Evolutionary conservation across 2,329 filamentous ascomycete genomes (phyloP).

Genomic region (Periglandula ipomoeae): DNA sequence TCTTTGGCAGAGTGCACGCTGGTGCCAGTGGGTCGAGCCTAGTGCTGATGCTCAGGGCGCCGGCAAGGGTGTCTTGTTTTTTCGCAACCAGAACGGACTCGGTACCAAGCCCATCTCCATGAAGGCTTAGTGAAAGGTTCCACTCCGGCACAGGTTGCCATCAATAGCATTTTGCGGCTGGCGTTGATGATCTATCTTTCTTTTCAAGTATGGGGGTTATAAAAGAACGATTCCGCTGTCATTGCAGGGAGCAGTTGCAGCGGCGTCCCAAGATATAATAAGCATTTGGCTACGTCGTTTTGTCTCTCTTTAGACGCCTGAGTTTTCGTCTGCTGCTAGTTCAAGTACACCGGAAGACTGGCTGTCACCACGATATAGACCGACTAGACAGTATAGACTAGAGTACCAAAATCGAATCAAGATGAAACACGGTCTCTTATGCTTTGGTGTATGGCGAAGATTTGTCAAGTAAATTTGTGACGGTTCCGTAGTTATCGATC

Average conservation of each 20-base stretch:
- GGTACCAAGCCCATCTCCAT: slow-evolving; percentile 42
- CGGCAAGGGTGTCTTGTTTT: slow-evolving; percentile 82
- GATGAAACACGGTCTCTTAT: too few species aligned
- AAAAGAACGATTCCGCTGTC: neutral
- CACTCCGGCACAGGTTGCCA: neutral
- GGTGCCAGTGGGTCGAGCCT: slow-evolving; percentile 97
- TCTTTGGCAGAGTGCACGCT: slow-evolving; percentile 70
- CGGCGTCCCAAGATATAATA: neutral
- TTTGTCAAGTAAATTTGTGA: too few species aligned
- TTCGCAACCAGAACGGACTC: slow-evolving; percentile 85
- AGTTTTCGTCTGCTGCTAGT: neutral
- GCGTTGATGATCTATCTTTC: slow-evolving; percentile 4
- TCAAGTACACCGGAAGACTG: neutral
- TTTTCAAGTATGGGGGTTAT: neutral
- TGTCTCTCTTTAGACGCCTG: neutral
- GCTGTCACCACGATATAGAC: neutral
- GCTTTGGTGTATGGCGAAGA: too few species aligned
- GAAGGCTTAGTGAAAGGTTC: slow-evolving; percentile 8
- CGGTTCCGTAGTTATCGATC: too few species aligned
- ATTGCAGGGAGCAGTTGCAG: neutral
- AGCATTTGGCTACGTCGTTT: neutral
- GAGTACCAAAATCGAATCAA: neutral
- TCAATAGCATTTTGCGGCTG: neutral
- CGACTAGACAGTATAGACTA: neutral
- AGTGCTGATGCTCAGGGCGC: slow-evolving; percentile 71